Conservation (phyloP, 2,329 filamentous ascomycete genomes). For the Furcasterigmium sp. region DNA sequence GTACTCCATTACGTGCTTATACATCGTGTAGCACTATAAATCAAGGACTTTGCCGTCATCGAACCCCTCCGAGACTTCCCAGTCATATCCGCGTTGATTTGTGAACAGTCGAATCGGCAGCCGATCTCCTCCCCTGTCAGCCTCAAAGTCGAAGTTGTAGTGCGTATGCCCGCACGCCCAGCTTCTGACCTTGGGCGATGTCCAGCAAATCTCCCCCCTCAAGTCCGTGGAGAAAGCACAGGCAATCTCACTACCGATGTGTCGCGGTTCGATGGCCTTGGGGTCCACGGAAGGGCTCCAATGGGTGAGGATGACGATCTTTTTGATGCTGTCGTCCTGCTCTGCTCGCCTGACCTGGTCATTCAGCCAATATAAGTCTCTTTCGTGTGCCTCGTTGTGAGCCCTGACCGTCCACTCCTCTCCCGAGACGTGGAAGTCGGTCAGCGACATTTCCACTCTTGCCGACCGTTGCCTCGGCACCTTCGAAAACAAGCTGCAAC, state of each 20-base stretch:
- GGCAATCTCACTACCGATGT: constrained; percentile 20
- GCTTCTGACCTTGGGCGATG: constrained; percentile 24
- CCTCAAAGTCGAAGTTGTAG: constrained; percentile 14
- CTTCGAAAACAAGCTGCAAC: constrained; percentile 41
- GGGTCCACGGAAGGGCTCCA: too few species aligned
- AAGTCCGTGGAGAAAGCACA: constrained; percentile 37
- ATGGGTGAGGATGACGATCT: constrained; percentile 22
- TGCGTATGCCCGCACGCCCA: constrained; percentile 47
- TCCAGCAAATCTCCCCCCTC: constrained; percentile 29
- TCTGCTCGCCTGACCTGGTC: constrained; percentile 21
- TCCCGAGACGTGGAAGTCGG: constrained; percentile 44
- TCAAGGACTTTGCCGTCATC: too few species aligned
- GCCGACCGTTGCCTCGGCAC: constrained; percentile 30
- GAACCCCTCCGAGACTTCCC: too few species aligned
- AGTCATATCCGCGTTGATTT: constrained; percentile 31
- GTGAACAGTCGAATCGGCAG: constrained; percentile 25
- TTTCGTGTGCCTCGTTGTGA: constrained; percentile 30
- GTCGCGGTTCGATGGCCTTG: constrained; percentile 20
- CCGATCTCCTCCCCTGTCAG: constrained; percentile 13
- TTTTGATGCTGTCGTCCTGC: constrained; percentile 17
- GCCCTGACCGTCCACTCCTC: constrained; percentile 27
- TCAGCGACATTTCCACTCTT: constrained; percentile 35
- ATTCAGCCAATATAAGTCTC: constrained; percentile 40
- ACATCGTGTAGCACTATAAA: too few species aligned
- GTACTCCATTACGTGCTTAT: too few species aligned